Evolutionary conservation across 495 filamentous ascomycete species (phyloP).

Genomic region (Aspergillus mulundensis): DNA sequence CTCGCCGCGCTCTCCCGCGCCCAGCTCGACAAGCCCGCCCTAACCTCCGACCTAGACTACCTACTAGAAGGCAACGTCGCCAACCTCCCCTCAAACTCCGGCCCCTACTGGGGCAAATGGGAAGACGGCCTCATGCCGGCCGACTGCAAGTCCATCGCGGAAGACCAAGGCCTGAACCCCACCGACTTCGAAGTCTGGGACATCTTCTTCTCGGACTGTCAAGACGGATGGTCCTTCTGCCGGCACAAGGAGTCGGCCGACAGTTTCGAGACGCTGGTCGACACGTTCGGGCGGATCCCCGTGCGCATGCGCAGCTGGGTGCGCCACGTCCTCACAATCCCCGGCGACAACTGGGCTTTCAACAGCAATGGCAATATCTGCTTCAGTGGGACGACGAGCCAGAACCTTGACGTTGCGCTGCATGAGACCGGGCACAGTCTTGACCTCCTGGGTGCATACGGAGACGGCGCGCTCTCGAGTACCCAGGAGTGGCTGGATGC

Average conservation of each 20-base stretch:
- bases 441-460: conserved; percentile 7
- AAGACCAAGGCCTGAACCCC: conserved; percentile 1
- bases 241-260: background rate
- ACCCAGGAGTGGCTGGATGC: conserved; percentile 3
- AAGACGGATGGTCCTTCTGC: conserved; percentile 5
- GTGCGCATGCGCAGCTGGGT: conserved; percentile 12
- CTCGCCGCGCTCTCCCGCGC: background rate
- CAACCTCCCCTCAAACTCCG: background rate
- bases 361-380: conserved; percentile 7
- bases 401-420: conserved; percentile 5
- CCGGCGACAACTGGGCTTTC: conserved; percentile 5
- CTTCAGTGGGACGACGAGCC: background rate
- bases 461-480: background rate
- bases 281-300: conserved; percentile 2
- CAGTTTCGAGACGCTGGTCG: background rate
- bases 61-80: background rate
- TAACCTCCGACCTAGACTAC: conserved; percentile 8
- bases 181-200: conserved; percentile 12
- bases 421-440: conserved; percentile 9
- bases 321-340: conserved; percentile 9
- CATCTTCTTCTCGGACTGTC: conserved; percentile 6
- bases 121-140: conserved; percentile 2
- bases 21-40: conserved; percentile 1
- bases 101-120: conserved; percentile 4
- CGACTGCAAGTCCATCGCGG: conserved; percentile 12